Base-by-base conservation (phyloP, 805 yeast species). In the Kluyveromyces aestuarii region DNA sequence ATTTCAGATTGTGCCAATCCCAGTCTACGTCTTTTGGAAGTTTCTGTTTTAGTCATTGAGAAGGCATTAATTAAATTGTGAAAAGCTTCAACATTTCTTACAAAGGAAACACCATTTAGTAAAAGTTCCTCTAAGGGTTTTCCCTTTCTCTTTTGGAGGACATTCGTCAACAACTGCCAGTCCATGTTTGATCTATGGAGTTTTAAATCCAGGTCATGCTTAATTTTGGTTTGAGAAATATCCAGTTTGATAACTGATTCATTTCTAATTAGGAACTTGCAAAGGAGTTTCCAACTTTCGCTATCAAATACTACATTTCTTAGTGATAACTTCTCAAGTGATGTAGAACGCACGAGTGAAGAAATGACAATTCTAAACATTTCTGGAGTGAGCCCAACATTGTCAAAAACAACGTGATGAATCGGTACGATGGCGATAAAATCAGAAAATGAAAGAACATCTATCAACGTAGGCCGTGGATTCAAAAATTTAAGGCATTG, bases 401-500 rank as follows among this genome's bases (percentile, higher is more conserved):
- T 91, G 67, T 90, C 97, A 49, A 91, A 73, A 0, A 85, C 74
- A 4, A 91, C 68, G 52, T 83, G 79, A 42, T 81, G 76, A 33
- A 90, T 77, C 0, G 96, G 96, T 0, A 91, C 93, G 49, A 89
- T 82, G 39, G 96, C 71, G 40, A 89, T 72, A 58, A 90, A 91
- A 66, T 90, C 98, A 11, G 95, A 80, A 64, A 91, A 87, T 3
- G 96, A 82, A 52, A 87, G 77, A 21, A 90, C 76, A 67, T 90
- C 98, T 54, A 91, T 82, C 70, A 87, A 69, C 0, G 96, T 86
- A 1, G 98, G 98, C 46, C 80, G 73, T n/a, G 96, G 95, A 60
- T 90, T 90, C 58, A 86, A 70, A 50, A 91, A 71, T 58, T 84
- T 87, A 49, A 90, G 63, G 3, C 78, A 62, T 6, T 87, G 81